A percentile compares a stretch with the other conserved stretches of the same genome.
Conservation (phyloP, 805 yeast genomes). For the Cyberlindnera maclurae region DNA sequence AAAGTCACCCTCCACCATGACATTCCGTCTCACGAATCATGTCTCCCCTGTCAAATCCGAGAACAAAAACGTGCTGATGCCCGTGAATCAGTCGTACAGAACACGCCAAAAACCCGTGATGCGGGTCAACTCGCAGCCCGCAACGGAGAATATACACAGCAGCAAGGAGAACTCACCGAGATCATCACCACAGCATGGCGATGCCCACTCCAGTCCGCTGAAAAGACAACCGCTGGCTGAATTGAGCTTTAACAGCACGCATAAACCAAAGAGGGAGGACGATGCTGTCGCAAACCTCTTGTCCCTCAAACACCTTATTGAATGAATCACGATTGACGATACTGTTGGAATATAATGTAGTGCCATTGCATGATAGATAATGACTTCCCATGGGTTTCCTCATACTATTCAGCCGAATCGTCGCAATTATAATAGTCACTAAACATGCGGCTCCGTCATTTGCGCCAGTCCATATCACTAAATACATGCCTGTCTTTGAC, state of each 20-base stretch:
- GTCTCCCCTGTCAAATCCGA: slow-evolving; percentile 5
- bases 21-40: slow-evolving; percentile 16
- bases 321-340: background rate
- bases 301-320: slow-evolving; percentile 7
- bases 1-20: slow-evolving; percentile 14
- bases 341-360: background rate
- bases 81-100: slow-evolving; percentile 3
- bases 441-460: no score
- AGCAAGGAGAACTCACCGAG: slow-evolving; percentile 11
- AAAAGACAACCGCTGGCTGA: slow-evolving; percentile 12
- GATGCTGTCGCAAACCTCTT: slow-evolving; percentile 13
- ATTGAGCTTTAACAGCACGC: slow-evolving; percentile 4
- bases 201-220: background rate
- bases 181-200: slow-evolving; percentile 3
- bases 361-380: background rate
- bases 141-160: background rate
- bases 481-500: no score
- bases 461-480: no score
- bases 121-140: slow-evolving; percentile 17
- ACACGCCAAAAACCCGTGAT: slow-evolving; percentile 11
- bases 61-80: slow-evolving; percentile 6
- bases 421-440: no score
- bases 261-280: slow-evolving; percentile 11
- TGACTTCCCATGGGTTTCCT: background rate
- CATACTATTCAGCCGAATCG: no score